These are phyloP conservation scores for Populus ilicifolia DNA, from an alignment of 345 rosid genomes.

Conservation along the genomic window DNA sequence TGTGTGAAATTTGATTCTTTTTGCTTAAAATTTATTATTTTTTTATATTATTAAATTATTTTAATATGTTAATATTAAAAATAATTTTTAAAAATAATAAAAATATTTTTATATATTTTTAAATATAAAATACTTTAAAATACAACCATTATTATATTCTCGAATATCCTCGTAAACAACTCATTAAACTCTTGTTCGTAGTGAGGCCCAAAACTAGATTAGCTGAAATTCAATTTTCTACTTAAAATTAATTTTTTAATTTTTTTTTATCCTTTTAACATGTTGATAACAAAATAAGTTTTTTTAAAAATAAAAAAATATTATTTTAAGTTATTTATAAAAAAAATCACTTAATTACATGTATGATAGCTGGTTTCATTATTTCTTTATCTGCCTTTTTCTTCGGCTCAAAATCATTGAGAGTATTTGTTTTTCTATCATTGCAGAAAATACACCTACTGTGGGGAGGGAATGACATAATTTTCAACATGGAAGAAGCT, in stretches of 20 bases:
- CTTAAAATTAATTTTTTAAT: no score
- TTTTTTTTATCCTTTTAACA: rapidly evolving
- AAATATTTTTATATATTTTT: rapidly evolving
- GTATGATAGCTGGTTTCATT: not conserved
- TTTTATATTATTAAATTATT: no score
- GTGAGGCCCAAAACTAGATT: rapidly evolving
- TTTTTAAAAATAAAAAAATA: no score
- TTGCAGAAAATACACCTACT: conserved; percentile 28
- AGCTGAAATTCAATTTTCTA: no score
- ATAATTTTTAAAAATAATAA: no score
- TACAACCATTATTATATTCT: rapidly evolving
- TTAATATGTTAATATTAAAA: no score
- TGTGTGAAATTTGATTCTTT: no score
- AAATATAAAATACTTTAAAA: rapidly evolving
- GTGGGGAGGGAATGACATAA: conserved; percentile 28
- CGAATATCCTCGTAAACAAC: rapidly evolving
- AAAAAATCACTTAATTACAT: no score
- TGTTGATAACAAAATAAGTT: no score
- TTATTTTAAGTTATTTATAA: no score
- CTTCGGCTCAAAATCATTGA: not conserved
- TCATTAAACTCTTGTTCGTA: rapidly evolving
- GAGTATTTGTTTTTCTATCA: not conserved
- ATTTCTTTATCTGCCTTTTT: not conserved
- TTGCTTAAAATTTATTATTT: no score
- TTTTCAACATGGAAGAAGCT: conserved; percentile 18